phyloP scores from a whole-genome alignment of 257 asterid species.

The Solanum paucissectum region DNA sequence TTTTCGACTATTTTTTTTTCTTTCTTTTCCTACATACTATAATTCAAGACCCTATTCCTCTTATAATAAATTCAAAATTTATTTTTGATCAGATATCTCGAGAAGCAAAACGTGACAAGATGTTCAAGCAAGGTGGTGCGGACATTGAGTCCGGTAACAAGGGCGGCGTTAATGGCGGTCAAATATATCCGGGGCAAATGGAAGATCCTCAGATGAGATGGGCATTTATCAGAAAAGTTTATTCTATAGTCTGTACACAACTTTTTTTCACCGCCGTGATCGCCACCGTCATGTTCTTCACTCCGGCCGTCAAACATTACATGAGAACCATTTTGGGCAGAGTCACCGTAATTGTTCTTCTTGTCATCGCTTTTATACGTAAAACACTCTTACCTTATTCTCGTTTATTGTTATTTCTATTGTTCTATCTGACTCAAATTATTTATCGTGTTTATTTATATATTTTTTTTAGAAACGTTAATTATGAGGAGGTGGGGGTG shows the following conservation, averaged over 20 bases:
- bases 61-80: neutral
- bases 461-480: neutral
- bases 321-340: constrained; percentile 19
- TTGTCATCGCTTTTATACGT: constrained; percentile 21
- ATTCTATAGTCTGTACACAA: constrained; percentile 44
- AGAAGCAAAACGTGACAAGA: neutral
- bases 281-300: constrained; percentile 29
- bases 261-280: constrained; percentile 38
- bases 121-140: neutral
- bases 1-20: too few relatives aligned
- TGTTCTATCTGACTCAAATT: neutral
- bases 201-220: constrained; percentile 55
- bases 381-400: neutral
- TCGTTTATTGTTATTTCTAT: neutral
- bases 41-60: neutral
- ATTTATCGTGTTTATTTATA: neutral
- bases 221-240: constrained; percentile 75
- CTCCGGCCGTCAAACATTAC: constrained; percentile 26
- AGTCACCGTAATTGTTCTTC: constrained; percentile 12
- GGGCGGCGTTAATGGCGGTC: constrained; percentile 8
- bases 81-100: neutral
- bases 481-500: neutral
- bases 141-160: constrained; percentile 33
- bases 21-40: neutral
- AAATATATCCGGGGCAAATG: constrained; percentile 44